phyloP scores from a whole-genome alignment of 345 rosid genomes.

The Rubroshorea leprosula region DNA sequence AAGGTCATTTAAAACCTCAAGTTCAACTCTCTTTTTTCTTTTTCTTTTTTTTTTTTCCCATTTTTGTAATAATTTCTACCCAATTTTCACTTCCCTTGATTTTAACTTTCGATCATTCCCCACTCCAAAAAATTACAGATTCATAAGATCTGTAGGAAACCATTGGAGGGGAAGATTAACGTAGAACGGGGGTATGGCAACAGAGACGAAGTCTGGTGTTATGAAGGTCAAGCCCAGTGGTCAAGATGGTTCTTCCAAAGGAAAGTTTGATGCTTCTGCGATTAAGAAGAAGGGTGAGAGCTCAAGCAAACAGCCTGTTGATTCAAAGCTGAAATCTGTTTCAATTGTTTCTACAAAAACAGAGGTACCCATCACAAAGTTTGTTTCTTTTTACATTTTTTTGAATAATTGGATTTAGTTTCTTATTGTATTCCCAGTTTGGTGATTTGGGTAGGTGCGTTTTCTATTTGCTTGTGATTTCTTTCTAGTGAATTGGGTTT shows the following conservation, averaged over 20 bases:
- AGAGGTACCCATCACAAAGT: constrained; percentile 40
- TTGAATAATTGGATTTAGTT: background rate
- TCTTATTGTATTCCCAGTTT: constrained; percentile 11
- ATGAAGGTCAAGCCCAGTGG: constrained; percentile 36
- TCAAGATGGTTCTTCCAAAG: constrained; percentile 44
- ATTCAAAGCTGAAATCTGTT: constrained; percentile 38
- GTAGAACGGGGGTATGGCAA: constrained; percentile 41
- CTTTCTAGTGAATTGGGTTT: background rate
- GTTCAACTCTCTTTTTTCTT: too few relatives aligned
- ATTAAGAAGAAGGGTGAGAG: constrained; percentile 46
- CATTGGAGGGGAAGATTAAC: background rate
- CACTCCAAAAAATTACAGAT: background rate
- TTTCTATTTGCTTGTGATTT: background rate
- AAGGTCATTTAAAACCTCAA: background rate
- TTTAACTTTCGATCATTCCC: too few relatives aligned
- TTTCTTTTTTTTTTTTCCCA: background rate
- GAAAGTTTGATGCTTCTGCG: constrained; percentile 33
- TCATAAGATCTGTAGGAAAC: background rate
- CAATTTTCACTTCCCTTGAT: background rate
- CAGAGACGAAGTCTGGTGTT: constrained; percentile 39
- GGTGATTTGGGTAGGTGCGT: constrained; percentile 11
- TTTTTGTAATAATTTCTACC: background rate
- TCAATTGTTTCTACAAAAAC: constrained; percentile 37
- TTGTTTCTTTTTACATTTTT: background rate
- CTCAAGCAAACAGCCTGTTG: constrained; percentile 42